Conservation (phyloP, 352 stramenopile species). For the Globisporangium ultimum region DNA sequence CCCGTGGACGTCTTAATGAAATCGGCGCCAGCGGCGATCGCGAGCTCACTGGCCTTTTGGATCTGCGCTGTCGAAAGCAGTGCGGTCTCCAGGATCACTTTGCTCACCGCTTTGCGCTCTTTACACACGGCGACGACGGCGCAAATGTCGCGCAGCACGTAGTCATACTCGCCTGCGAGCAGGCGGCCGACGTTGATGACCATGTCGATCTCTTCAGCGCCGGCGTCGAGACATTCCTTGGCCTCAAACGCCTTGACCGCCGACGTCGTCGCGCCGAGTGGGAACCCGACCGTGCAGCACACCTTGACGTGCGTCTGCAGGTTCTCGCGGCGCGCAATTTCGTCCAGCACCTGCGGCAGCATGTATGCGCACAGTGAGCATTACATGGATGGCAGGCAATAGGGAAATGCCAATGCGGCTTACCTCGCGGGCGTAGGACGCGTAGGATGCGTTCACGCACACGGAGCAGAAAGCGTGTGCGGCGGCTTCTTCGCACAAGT, state of each 20-base stretch:
- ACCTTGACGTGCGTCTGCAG: constrained; percentile 57
- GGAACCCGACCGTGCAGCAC: constrained; percentile 82
- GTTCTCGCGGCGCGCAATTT: constrained; percentile 27
- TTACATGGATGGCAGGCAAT: no score
- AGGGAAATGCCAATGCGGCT: no score
- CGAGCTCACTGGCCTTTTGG: constrained; percentile 59
- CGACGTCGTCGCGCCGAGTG: constrained; percentile 53
- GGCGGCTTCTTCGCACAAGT: constrained; percentile 65
- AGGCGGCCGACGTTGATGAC: constrained; percentile 78
- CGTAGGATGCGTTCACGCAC: constrained; percentile 81
- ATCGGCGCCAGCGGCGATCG: constrained; percentile 63
- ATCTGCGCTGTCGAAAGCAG: constrained; percentile 72
- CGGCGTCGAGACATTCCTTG: constrained; percentile 53
- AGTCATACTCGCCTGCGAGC: constrained; percentile 61
- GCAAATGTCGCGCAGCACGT: constrained; percentile 71
- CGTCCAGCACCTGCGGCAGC: constrained; percentile 22
- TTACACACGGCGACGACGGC: constrained; percentile 71
- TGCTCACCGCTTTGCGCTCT: constrained; percentile 45
- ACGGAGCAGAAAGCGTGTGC: constrained; percentile 74
- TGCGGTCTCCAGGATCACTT: constrained; percentile 86
- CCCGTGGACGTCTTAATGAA: constrained; percentile 89
- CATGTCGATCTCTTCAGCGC: constrained; percentile 88
- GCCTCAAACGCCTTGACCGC: constrained; percentile 76
- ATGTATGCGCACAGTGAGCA: no score
- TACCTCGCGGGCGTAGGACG: constrained; percentile 55